phyloP scores from a whole-genome alignment of 225 moss, liverwort and hornwort species.

The Polytrichum formosum region DNA sequence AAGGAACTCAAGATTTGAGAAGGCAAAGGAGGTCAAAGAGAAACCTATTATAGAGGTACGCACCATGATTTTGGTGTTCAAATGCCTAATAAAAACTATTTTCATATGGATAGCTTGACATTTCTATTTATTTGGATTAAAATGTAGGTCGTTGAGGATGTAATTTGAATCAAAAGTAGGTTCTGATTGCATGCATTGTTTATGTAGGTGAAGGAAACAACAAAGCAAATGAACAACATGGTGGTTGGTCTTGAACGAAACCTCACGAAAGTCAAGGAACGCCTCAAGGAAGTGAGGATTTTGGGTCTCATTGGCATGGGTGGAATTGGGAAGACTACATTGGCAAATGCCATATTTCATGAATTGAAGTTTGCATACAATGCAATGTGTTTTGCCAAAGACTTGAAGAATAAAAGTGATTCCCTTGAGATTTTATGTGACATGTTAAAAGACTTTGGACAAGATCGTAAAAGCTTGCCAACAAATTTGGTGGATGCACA shows the following conservation, averaged over 20 bases:
- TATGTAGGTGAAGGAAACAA: not conserved
- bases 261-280: not conserved
- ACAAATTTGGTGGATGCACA: not conserved
- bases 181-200: not conserved
- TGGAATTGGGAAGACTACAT: slow-evolving; percentile 4
- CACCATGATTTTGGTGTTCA: not conserved
- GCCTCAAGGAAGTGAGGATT: not conserved
- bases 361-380: not conserved
- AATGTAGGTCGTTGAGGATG: not conserved
- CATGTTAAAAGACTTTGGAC: not conserved
- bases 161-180: not conserved
- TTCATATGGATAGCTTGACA: too few relatives aligned
- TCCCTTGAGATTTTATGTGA: not conserved
- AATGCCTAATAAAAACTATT: too few relatives aligned
- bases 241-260: slow-evolving; percentile 1
- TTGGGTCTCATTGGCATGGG: slow-evolving; percentile 7
- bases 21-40: not conserved
- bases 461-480: not conserved
- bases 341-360: slow-evolving; percentile 1
- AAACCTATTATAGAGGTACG: not conserved
- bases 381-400: not conserved
- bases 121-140: not conserved
- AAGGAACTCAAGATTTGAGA: not conserved
- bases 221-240: not conserved
- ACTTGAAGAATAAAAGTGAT: not conserved